A percentile compares a stretch with the other conserved stretches of the same genome.
phyloP scores from a whole-genome alignment of 108 stramenopile species.

The Stephanodiscus triporus region DNA sequence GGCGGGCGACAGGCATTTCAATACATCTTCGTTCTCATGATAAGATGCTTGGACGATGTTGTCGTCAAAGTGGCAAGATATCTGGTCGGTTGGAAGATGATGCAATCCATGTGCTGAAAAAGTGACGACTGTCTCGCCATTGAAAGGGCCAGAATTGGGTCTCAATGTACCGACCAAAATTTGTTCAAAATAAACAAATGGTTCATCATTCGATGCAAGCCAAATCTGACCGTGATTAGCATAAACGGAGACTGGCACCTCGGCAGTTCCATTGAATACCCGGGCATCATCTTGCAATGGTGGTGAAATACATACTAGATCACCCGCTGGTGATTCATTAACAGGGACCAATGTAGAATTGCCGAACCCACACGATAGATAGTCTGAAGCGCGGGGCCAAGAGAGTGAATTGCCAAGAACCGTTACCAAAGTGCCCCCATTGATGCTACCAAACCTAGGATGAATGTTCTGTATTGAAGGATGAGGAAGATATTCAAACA shows the following conservation, averaged over 20 bases:
- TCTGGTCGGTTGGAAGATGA: slow-evolving; percentile 6
- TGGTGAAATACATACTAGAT: slow-evolving; percentile 27
- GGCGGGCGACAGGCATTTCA: slow-evolving; percentile 27
- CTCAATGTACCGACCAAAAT: slow-evolving; percentile 22
- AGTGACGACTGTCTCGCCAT: slow-evolving; percentile 33
- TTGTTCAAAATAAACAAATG: slow-evolving; percentile 24
- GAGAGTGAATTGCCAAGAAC: slow-evolving; percentile 15
- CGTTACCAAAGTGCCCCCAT: slow-evolving; percentile 37
- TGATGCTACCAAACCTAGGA: slow-evolving; percentile 29
- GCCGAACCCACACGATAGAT: slow-evolving; percentile 46
- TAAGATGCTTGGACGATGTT: slow-evolving; percentile 10
- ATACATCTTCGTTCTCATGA: slow-evolving; percentile 8
- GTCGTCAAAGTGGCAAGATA: slow-evolving; percentile 38
- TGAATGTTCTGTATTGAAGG: slow-evolving; percentile 28
- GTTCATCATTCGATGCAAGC: slow-evolving; percentile 29
- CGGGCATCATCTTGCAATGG: too few species aligned
- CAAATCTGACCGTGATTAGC: slow-evolving; percentile 20
- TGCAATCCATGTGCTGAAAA: slow-evolving; percentile 5
- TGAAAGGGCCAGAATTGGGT: slow-evolving; percentile 36
- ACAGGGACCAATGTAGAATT: slow-evolving; percentile 27
- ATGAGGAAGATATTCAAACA: slow-evolving; percentile 36
- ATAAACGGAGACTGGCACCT: slow-evolving; percentile 12
- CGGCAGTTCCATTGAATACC: background rate
- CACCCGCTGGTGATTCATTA: background rate
- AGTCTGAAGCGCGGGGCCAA: slow-evolving; percentile 21